Evolutionary conservation across 192 early-diverging fungal species (phyloP).

Genomic region (Linnemannia hyalina): DNA sequence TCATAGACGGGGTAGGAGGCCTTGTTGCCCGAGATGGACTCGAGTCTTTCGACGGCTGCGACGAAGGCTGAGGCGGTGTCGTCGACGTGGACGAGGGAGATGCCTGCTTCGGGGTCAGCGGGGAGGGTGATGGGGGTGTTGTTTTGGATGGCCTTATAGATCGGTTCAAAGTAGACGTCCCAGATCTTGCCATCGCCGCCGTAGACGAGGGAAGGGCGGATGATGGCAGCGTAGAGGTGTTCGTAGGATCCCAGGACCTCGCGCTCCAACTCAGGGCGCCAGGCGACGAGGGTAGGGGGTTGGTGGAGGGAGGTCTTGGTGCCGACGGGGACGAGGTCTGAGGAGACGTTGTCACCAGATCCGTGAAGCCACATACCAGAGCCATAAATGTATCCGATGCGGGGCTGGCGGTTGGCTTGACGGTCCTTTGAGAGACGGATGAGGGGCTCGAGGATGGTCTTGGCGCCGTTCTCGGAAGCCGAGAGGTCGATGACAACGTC

Average conservation of each 20-base stretch:
- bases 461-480: constrained; percentile 9
- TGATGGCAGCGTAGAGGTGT: constrained; percentile 35
- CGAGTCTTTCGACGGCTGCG: constrained; percentile 26
- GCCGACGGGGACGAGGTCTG: constrained; percentile 19
- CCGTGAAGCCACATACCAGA: constrained; percentile 54
- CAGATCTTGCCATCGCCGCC: constrained; percentile 32
- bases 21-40: constrained; percentile 33
- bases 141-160: constrained; percentile 18
- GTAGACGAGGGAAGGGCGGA: constrained; percentile 40
- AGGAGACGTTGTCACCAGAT: neutral
- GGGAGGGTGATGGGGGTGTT: constrained; percentile 10
- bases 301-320: constrained; percentile 8
- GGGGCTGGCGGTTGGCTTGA: constrained; percentile 4
- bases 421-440: constrained; percentile 40
- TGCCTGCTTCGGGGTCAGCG: constrained; percentile 19
- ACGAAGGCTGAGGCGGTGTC: constrained; percentile 53
- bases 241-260: constrained; percentile 26
- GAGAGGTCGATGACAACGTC: constrained; percentile 52
- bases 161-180: constrained; percentile 32
- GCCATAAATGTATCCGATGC: constrained; percentile 47
- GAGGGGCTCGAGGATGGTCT: constrained; percentile 35
- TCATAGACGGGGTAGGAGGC: constrained; percentile 37
- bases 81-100: constrained; percentile 46
- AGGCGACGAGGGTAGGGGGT: constrained; percentile 27
- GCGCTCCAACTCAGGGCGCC: constrained; percentile 50